Evolutionary conservation across 805 yeast species (phyloP).

Genomic region (Pichia nanzhaoensis): DNA sequence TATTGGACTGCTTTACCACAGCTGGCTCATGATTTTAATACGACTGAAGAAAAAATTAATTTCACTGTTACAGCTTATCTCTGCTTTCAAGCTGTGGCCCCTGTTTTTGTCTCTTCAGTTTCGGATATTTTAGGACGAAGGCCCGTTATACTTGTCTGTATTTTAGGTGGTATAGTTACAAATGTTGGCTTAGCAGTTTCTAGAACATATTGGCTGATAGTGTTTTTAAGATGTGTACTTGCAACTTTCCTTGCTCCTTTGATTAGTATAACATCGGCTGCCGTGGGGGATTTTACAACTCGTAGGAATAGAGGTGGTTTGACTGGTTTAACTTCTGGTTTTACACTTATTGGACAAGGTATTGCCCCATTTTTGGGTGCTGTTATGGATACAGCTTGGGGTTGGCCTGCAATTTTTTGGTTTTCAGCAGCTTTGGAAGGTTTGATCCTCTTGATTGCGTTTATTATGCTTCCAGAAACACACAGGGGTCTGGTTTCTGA

Average conservation of each 20-base stretch:
- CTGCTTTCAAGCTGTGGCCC: constrained; percentile 69
- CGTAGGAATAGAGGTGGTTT: constrained; percentile 62
- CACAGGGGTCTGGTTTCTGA: constrained; percentile 67
- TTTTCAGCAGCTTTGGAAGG: constrained; percentile 65
- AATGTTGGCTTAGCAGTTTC: constrained; percentile 61
- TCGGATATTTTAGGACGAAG: constrained; percentile 72
- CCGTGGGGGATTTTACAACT: constrained; percentile 67
- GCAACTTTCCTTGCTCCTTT: constrained; percentile 75
- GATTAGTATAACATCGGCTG: constrained; percentile 61
- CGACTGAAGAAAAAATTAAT: constrained; percentile 53
- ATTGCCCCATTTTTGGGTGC: constrained; percentile 71
- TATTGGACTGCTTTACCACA: constrained; percentile 71
- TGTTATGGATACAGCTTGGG: constrained; percentile 41
- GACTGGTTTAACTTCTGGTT: constrained; percentile 59
- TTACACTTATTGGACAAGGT: constrained; percentile 66
- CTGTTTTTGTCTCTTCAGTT: constrained; percentile 58
- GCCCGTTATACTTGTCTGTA: constrained; percentile 52
- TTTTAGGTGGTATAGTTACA: constrained; percentile 50
- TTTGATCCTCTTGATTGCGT: constrained; percentile 28
- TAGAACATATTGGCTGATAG: constrained; percentile 50
- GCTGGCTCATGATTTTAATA: constrained; percentile 47
- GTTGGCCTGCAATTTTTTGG: constrained; percentile 79
- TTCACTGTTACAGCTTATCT: constrained; percentile 72
- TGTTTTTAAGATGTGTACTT: constrained; percentile 66
- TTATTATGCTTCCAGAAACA: constrained; percentile 64